Evolutionary conservation across 2,329 filamentous ascomycete genomes (phyloP).

Genomic region (Gremmenia infestans): DNA sequence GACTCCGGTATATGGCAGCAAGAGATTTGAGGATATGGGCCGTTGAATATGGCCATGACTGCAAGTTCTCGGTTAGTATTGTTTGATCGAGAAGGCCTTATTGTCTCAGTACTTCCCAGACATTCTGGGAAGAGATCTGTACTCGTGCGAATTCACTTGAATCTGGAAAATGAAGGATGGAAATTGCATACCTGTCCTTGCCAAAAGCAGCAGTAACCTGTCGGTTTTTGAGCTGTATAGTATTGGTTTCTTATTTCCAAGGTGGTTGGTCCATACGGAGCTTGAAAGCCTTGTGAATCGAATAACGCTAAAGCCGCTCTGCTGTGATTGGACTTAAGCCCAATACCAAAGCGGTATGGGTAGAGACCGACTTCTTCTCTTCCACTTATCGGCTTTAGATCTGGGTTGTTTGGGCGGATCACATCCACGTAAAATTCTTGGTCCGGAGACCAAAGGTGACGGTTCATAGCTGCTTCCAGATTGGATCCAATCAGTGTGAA

Average conservation of each 20-base stretch:
- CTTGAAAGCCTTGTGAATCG: constrained; percentile 34
- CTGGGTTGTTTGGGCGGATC: constrained; percentile 34
- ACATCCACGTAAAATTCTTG: constrained; percentile 38
- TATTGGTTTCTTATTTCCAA: constrained; percentile 38
- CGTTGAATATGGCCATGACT: constrained; percentile 42
- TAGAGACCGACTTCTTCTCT: constrained; percentile 40
- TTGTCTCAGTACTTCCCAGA: no score
- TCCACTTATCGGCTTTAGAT: constrained; percentile 28
- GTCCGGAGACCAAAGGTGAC: constrained; percentile 35
- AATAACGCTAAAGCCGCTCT: constrained; percentile 34
- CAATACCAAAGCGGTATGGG: constrained; percentile 39
- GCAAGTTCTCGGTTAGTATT: constrained; percentile 4
- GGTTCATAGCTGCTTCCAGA: constrained; percentile 33
- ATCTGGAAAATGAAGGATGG: no score
- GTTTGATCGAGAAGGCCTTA: no score
- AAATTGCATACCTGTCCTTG: constrained; percentile 27
- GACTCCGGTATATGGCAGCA: constrained; percentile 33
- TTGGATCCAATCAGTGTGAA: constrained; percentile 33
- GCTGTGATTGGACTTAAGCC: constrained; percentile 29
- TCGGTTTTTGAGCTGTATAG: constrained; percentile 34
- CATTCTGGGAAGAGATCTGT: no score
- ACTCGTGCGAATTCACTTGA: no score
- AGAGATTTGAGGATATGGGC: constrained; percentile 38
- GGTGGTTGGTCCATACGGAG: constrained; percentile 39
- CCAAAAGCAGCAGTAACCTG: constrained; percentile 36